phyloP scores from a whole-genome alignment of 495 filamentous ascomycete genomes.

The Aspergillus bridgeri region DNA sequence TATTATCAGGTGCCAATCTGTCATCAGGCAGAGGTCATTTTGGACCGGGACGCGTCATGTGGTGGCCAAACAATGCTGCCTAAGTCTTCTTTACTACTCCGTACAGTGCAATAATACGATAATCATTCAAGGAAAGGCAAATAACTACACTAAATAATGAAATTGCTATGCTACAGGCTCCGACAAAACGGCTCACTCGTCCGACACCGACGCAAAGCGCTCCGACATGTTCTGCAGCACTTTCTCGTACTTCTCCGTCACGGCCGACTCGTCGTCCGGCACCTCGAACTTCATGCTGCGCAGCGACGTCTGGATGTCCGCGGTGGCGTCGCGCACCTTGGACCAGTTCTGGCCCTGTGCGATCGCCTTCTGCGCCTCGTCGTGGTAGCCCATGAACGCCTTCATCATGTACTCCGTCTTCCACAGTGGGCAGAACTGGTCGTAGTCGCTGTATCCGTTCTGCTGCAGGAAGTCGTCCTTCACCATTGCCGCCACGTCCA shows the following conservation, averaged over 20 bases:
- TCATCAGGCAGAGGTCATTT: background rate
- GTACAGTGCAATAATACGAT: background rate
- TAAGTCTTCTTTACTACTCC: no score
- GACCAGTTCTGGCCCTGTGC: constrained; percentile 83
- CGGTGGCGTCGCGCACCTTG: constrained; percentile 87
- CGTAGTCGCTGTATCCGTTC: constrained; percentile 98
- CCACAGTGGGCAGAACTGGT: constrained; percentile 98
- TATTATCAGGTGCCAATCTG: no score
- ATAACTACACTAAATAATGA: constrained; percentile 39
- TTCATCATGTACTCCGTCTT: constrained; percentile 99
- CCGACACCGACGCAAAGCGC: constrained; percentile 88
- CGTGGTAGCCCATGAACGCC: constrained; percentile 94
- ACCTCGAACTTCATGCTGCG: constrained; percentile 96
- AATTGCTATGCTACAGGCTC: constrained; percentile 38
- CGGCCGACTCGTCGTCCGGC: constrained; percentile 67
- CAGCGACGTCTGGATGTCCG: constrained; percentile 77
- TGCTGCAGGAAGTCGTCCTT: constrained; percentile 99
- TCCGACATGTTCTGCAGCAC: constrained; percentile 88
- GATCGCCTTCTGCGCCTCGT: constrained; percentile 94
- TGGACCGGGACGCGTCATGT: constrained; percentile 14
- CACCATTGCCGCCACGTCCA: constrained; percentile 85
- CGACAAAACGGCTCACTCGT: constrained; percentile 64
- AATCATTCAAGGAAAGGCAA: background rate
- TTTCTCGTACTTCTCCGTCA: constrained; percentile 89
- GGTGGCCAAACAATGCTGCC: constrained; percentile 14